A percentile compares a stretch with the other conserved stretches of the same genome.
phyloP scores from a whole-genome alignment of 495 filamentous ascomycete genomes.

The Viridothelium virens region DNA sequence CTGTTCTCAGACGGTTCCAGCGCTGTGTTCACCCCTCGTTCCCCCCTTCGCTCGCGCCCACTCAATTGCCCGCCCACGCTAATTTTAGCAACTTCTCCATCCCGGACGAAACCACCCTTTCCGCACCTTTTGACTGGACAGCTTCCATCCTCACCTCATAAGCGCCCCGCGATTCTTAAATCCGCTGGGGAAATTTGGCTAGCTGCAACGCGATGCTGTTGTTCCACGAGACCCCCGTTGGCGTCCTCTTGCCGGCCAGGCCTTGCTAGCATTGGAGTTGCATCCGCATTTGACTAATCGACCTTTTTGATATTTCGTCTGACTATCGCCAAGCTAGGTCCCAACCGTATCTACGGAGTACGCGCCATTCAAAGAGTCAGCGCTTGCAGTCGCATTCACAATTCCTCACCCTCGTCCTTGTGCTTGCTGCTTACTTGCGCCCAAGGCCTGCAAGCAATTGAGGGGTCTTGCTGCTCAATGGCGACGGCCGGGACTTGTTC shows the following conservation, averaged over 20 bases:
- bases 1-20: not conserved
- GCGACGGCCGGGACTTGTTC: no score
- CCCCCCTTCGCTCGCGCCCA: not conserved
- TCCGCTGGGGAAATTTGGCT: not conserved
- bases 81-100: not conserved
- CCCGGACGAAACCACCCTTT: not conserved
- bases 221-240: not conserved
- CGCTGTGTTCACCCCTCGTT: not conserved
- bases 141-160: not conserved
- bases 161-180: not conserved
- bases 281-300: not conserved
- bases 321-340: not conserved
- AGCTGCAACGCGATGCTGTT: slow-evolving; percentile 9
- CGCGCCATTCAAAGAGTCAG: not conserved
- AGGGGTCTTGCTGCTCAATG: not conserved
- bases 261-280: slow-evolving; percentile 5
- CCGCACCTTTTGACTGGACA: slow-evolving; percentile 6
- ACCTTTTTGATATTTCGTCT: not conserved
- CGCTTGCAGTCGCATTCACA: slow-evolving; percentile 2
- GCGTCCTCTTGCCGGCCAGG: not conserved
- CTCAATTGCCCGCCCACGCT: not conserved
- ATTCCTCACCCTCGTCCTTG: not conserved
- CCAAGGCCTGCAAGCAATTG: not conserved
- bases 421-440: not conserved
- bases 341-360: not conserved